Conservation (phyloP, 768 basidiomycete species). For the Crassisporium funariophilum region DNA sequence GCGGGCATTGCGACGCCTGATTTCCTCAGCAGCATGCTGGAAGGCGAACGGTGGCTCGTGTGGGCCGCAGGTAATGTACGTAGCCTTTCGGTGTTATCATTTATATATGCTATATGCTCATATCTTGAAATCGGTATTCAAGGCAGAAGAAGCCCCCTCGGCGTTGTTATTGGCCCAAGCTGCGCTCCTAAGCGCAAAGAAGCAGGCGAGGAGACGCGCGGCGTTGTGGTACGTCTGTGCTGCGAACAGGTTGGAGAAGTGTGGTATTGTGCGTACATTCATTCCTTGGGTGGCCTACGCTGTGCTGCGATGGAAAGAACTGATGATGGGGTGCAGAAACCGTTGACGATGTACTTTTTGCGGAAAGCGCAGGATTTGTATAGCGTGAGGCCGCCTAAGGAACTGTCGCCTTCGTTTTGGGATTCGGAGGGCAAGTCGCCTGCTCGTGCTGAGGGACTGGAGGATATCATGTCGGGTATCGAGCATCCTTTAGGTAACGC, state of each 20-base stretch:
- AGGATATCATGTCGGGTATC: conserved; percentile 68
- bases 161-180: conserved; percentile 83
- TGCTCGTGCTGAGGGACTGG: conserved; percentile 47
- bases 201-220: conserved; percentile 59
- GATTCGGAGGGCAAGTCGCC: conserved; percentile 60
- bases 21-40: conserved; percentile 57
- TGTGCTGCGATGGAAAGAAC: neutral
- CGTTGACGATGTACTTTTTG: conserved; percentile 80
- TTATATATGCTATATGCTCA: conserved; percentile 6
- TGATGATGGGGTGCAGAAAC: conserved; percentile 57
- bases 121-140: conserved; percentile 30
- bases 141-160: conserved; percentile 83
- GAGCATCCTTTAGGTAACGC: conserved; percentile 75
- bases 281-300: neutral
- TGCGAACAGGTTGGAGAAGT: conserved; percentile 79
- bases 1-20: conserved; percentile 57
- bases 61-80: conserved; percentile 83
- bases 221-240: conserved; percentile 81
- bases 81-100: conserved; percentile 12
- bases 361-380: conserved; percentile 71
- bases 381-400: conserved; percentile 49
- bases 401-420: conserved; percentile 81
- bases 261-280: conserved; percentile 67
- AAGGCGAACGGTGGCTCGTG: conserved; percentile 85
- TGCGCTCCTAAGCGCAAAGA: conserved; percentile 65